Conservation (phyloP, 805 yeast species). For the Ogataea philodendri region DNA sequence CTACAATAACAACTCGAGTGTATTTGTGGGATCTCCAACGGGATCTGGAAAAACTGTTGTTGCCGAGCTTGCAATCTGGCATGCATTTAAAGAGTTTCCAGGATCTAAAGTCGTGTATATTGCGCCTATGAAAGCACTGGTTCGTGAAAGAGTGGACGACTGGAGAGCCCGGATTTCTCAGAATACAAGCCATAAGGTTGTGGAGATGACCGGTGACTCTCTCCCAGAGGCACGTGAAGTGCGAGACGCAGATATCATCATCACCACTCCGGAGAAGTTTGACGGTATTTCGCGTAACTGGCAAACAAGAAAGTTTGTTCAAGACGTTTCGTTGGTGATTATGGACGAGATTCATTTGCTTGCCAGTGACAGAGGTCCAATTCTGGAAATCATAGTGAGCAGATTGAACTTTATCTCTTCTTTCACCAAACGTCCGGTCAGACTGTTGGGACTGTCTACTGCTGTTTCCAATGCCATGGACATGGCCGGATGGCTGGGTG, state of each 20-base stretch:
- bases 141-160: conserved; percentile 78
- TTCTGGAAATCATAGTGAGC: conserved; percentile 85
- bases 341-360: conserved; percentile 85
- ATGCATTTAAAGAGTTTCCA: conserved; percentile 82
- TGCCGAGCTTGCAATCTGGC: conserved; percentile 96
- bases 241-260: conserved; percentile 66
- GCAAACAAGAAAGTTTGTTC: conserved; percentile 76
- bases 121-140: conserved; percentile 89
- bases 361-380: conserved; percentile 85
- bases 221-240: conserved; percentile 69
- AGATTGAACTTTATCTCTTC: conserved; percentile 73
- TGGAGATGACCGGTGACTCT: conserved; percentile 82
- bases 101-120: conserved; percentile 78
- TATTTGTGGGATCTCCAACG: conserved; percentile 95
- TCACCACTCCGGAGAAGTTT: conserved; percentile 84
- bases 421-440: conserved; percentile 55
- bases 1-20: conserved; percentile 74
- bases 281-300: conserved; percentile 87
- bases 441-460: conserved; percentile 77
- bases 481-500: conserved; percentile 83
- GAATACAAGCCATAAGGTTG: conserved; percentile 51
- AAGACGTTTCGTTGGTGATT: conserved; percentile 68
- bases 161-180: conserved; percentile 58
- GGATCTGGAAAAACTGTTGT: conserved; percentile 98
- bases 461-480: conserved; percentile 85